phyloP scores from a whole-genome alignment of 257 asterid genomes.

The Penstemon davidsonii region DNA sequence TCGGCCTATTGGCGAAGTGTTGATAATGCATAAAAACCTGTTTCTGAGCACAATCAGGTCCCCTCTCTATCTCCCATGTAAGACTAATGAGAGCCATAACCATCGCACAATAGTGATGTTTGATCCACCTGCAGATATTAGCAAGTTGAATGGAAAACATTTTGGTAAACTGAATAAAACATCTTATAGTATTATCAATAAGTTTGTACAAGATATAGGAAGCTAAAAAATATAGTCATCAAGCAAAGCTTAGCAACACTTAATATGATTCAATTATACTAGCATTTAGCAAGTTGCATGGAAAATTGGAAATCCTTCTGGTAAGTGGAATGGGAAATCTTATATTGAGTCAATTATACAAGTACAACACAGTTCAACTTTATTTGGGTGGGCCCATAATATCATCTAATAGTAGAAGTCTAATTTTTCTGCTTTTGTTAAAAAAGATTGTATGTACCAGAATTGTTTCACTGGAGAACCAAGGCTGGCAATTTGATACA shows the following conservation, averaged over 20 bases:
- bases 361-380: background rate
- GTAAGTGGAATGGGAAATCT: constrained; percentile 15
- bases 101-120: constrained; percentile 91
- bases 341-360: background rate
- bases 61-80: constrained; percentile 94
- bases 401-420: too few relatives aligned
- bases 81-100: constrained; percentile 98
- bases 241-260: too few relatives aligned
- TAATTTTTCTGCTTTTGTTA: too few relatives aligned
- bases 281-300: background rate
- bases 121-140: constrained; percentile 79
- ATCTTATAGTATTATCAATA: background rate
- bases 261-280: too few relatives aligned
- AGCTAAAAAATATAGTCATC: too few relatives aligned
- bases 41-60: constrained; percentile 81
- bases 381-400: too few relatives aligned
- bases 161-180: constrained; percentile 12
- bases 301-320: background rate
- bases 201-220: too few relatives aligned
- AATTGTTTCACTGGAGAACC: too few relatives aligned
- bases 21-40: constrained; percentile 49
- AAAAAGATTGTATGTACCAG: too few relatives aligned
- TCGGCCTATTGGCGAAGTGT: constrained; percentile 14
- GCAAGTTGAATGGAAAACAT: background rate
- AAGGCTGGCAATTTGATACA: too few relatives aligned